Evolutionary conservation across 2,329 filamentous ascomycete species (phyloP), one percentile per base, ranked within the genome.

Genomic region (Ascochyta koolunga): DNA sequence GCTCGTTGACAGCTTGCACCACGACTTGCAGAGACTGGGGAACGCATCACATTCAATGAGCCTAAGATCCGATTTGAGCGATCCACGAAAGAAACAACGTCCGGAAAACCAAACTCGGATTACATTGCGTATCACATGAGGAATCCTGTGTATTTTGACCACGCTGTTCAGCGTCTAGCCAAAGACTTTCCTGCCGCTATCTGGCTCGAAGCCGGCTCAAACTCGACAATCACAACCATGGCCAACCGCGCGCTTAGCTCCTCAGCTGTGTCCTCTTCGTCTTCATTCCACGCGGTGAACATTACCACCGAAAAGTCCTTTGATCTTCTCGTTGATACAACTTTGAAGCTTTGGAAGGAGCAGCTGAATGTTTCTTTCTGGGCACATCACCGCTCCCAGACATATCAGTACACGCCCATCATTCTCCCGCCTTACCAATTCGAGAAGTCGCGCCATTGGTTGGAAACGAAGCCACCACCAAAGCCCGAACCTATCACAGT

Each of bases 101-200:
- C 24, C 8, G n/a, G n/a, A 15, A 15, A 22, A n/a, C 19, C 13
- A 15, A 11, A 22, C 18, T 13, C 29, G 5, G 5, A 39, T 8
- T 41, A 42, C 18, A 27, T 59, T 7, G 38, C 72, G 0, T 43
- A 70, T 0, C 80, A 82, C 46, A 75, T 78, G 64, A 59, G 79
- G 0, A 36, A 74, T 0, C 77, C 80, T 0, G 80, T 83, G 0
- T 80, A 69, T 58, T 80, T 80, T 57, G 29, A 69, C 21, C 69
- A 80, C 4, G 81, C 77, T 0, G 51, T 82, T 0, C 62, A 77
- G 31, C 60, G 79, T 0, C 58, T 83, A 0, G 56, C 67, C 0
- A 50, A 71, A 7, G 22, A 24, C 22, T 24, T 24, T 24, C 42
- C 67, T 6, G 56, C 66, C 10, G 29, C 60, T 69, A 55, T 57